Evolutionary conservation across 768 basidiomycete species (phyloP), one percentile per base, ranked within the genome.

Genomic region (Cyclocybe aegerita): DNA sequence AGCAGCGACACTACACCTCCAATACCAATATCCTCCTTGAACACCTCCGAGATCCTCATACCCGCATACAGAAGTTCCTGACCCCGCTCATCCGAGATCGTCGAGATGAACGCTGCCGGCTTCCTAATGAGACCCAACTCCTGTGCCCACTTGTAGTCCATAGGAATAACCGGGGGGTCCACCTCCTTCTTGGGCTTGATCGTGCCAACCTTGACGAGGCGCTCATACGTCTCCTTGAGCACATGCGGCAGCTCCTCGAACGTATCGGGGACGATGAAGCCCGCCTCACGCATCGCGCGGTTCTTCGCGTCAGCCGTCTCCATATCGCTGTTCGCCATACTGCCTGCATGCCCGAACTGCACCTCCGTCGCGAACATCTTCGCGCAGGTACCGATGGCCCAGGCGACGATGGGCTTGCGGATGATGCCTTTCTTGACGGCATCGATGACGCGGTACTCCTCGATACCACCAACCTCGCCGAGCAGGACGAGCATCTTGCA

Each of bases 131-230:
- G 85, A 50, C 96, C 96, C 48, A 98, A 86, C 75, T 97, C 93
- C 74, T 95, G 92, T 33, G 95, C 95, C 96, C 96, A 98, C 79
- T 98, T 98, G 86, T 98, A 99, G 75, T 99, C 96, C 93, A 98
- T 98, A n/a, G 96, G 96, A 66, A 98, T 98, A 50, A 90, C 85
- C 8, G 96, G 96, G 4, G 95, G 93, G 16, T 93, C 90, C 48
- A 85, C 76, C 77, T 99, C 96, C 34, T 71, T 60, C 75, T 85
- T 77, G 56, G 83, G 85, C 33, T 75, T 68, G 68, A 99, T 82
- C 30, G 71, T 63, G 32, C 94, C 93, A 40, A 61, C 69, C 52
- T 69, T 64, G 49, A 98, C 88, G 57, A 99, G 89, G 47, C 66
- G 71, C 52, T 95, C 82, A 74, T 96, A 98, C 6, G 92, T 88